A percentile compares a stretch with the other conserved stretches of the same genome.
These are phyloP conservation scores for Suzukiozyma palmioleophila DNA, from an alignment of 1,139 yeast genomes.

Conservation along the genomic window DNA sequence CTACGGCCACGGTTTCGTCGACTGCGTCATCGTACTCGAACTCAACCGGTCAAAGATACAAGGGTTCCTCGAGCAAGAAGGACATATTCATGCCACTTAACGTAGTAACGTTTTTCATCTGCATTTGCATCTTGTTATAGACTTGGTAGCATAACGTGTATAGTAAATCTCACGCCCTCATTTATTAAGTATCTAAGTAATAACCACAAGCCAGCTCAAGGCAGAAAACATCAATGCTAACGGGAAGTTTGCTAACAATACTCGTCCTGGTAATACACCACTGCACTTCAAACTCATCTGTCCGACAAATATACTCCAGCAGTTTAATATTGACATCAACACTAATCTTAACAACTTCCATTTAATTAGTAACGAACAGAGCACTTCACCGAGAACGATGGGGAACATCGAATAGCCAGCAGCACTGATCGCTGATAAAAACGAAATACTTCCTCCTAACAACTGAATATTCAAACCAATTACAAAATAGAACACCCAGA, in stretches of 20 bases:
- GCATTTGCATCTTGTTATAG: slow-evolving; percentile 4
- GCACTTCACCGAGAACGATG: slow-evolving; percentile 56
- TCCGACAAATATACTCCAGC: slow-evolving; percentile 75
- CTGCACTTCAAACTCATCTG: slow-evolving; percentile 61
- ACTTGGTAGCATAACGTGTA: background rate
- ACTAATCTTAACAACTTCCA: slow-evolving; percentile 54
- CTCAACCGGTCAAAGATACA: background rate
- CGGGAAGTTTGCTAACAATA: slow-evolving; percentile 73
- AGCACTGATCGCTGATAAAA: slow-evolving; percentile 76
- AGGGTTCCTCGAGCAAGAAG: slow-evolving; percentile 1
- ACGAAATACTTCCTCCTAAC: slow-evolving; percentile 64
- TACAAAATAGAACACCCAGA: slow-evolving; percentile 56
- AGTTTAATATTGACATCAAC: slow-evolving; percentile 48
- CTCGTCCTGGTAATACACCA: slow-evolving; percentile 66
- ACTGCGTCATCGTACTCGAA: background rate
- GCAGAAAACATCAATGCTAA: slow-evolving; percentile 71
- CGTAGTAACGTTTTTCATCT: background rate
- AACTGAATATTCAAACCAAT: slow-evolving; percentile 69
- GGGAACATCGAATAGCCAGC: slow-evolving; percentile 84
- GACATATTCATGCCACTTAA: background rate
- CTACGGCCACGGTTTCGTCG: background rate
- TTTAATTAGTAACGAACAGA: slow-evolving; percentile 51
- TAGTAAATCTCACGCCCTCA: background rate
- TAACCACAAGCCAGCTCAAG: slow-evolving; percentile 74
- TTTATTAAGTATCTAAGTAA: slow-evolving; percentile 37